Conservation (phyloP, 108 stramenopile species). For the Parietichytrium sp. region DNA sequence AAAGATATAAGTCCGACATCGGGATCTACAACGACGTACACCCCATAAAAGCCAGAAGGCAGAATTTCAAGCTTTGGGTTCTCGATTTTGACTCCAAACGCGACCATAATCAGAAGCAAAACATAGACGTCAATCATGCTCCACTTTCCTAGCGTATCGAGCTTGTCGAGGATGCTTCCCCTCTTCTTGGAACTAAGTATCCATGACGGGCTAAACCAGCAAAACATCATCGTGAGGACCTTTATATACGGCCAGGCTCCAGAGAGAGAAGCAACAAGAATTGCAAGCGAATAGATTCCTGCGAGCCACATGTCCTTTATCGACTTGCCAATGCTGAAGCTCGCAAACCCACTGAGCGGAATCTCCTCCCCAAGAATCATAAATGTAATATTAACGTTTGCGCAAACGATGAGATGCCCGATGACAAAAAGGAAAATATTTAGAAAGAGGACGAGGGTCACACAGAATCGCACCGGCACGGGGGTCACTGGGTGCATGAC, state of each 20-base stretch:
- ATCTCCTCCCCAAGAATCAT: conserved; percentile 24
- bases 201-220: conserved; percentile 13
- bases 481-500: background rate
- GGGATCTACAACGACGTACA: background rate
- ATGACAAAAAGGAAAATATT: conserved; percentile 14
- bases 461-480: background rate
- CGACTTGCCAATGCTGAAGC: conserved; percentile 2
- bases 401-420: background rate
- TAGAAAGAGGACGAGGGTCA: background rate
- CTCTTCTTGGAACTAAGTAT: background rate
- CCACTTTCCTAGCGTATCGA: conserved; percentile 23
- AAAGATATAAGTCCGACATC: background rate
- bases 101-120: conserved; percentile 12
- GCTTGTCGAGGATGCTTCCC: background rate
- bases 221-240: background rate
- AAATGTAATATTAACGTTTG: background rate
- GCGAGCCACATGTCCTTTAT: conserved; percentile 19
- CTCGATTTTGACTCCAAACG: conserved; percentile 4
- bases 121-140: conserved; percentile 32
- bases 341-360: background rate
- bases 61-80: background rate
- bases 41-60: background rate
- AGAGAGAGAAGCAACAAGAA: conserved; percentile 1
- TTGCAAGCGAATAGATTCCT: background rate
- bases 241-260: conserved; percentile 32